Percentiles rank a stretch among this genome's conserved stretches.
phyloP scores from a whole-genome alignment of 805 yeast genomes.

The Nakazawaea wickerhamii region DNA sequence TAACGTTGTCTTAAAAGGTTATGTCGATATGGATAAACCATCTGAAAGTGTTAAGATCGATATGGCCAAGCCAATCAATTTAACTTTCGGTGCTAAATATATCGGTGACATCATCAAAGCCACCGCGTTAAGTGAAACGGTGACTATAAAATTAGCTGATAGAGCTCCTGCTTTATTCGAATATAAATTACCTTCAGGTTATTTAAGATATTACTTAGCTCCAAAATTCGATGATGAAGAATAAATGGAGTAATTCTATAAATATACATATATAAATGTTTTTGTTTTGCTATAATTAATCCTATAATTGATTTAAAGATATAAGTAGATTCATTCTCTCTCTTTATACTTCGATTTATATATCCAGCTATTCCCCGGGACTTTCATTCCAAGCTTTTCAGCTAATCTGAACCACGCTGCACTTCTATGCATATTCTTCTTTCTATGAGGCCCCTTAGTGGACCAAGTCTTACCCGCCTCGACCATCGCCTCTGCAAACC shows the following conservation, averaged over 20 bases:
- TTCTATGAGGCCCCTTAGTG: constrained; percentile 44
- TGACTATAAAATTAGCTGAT: constrained; percentile 81
- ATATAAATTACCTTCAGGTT: constrained; percentile 86
- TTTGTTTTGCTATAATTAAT: background rate
- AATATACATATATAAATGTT: background rate
- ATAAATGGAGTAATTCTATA: constrained; percentile 21
- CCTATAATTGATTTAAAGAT: background rate
- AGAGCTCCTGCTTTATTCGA: constrained; percentile 93
- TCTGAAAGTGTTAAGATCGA: constrained; percentile 71
- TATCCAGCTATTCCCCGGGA: constrained; percentile 71
- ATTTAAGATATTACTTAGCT: constrained; percentile 91
- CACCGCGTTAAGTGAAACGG: constrained; percentile 65
- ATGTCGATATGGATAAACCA: constrained; percentile 73
- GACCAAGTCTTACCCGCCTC: constrained; percentile 68
- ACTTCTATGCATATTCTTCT: constrained; percentile 55
- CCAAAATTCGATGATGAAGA: constrained; percentile 96
- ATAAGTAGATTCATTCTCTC: background rate
- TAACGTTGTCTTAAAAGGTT: constrained; percentile 78
- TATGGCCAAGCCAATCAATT: constrained; percentile 79
- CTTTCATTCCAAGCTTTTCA: constrained; percentile 52
- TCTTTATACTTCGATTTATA: constrained; percentile 58
- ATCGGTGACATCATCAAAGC: constrained; percentile 90
- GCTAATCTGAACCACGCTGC: constrained; percentile 69
- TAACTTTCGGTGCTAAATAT: constrained; percentile 89
- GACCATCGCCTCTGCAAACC: constrained; percentile 63